Evolutionary conservation across 225 moss, liverwort and hornwort genomes (phyloP), one percentile per base, ranked within the genome.

Genomic region (Physcomitrellopsis africana): DNA sequence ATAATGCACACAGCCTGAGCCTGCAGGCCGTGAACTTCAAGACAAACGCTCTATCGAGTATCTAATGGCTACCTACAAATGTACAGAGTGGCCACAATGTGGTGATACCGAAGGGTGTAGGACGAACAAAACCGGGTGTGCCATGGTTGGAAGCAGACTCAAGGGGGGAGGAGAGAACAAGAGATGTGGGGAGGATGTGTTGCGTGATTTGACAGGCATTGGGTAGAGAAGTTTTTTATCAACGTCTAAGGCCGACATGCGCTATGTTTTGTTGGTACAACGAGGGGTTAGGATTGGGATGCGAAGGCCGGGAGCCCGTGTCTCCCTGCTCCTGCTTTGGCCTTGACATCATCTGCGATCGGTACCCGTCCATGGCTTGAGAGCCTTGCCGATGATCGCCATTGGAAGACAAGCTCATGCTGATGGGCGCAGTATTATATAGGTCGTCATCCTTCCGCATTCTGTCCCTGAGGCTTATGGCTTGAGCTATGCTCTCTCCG

Each of bases 251-350:
- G 32, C 67, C 68, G 9, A 75, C 75, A 43, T 81, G 77, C 10
- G 77, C 72, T 69, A 83, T n/a, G 67, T 62, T 72, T 44, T 75
- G 83, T 49, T 79, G 65, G 43, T 65, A 83, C 57, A 77, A 62
- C 9, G 55, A 54, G 14, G 72, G n/a, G 67, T 68, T 76, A 5
- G 76, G 52, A 16, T 60, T 66, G 3, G 49, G 47, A 37, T 76
- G 69, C 9, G 75, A 58, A 17, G 75, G 75, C 7, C 73, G 84
- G 0, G 77, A 77, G 61, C 68, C 60, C n/a, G 75, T 26, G 58
- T 79, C 81, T 8, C 75, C 78, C 14, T 81, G 85, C 85, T 85
- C 85, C 55, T 82, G 85, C 79, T 85, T 85, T 14, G 81, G 85
- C 69, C 81, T 79, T 17, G 85, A 58, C 81, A 78, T 81, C 44